Conservation (phyloP, 495 filamentous ascomycete genomes). For the Talaromyces wortmannii region DNA sequence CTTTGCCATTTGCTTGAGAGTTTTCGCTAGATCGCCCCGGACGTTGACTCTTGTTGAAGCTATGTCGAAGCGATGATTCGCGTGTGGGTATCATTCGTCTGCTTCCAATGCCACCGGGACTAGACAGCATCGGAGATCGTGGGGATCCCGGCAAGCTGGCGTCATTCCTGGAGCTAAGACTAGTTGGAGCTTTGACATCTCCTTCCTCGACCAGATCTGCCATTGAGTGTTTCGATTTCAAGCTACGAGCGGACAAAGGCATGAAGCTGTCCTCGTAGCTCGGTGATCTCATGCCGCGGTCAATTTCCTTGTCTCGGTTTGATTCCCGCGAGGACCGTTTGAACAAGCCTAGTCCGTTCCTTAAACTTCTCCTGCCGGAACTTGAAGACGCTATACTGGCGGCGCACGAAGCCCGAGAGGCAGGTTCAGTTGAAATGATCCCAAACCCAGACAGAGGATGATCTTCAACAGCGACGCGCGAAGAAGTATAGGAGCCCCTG, state of each 20-base stretch:
- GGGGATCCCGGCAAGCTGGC: no score
- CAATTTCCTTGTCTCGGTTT: conserved; percentile 23
- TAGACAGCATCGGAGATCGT: background rate
- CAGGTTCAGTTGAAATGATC: conserved; percentile 36
- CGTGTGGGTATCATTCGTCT: conserved; percentile 54
- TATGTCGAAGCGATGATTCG: conserved; percentile 63
- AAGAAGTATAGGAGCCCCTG: conserved; percentile 31
- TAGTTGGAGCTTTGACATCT: conserved; percentile 13
- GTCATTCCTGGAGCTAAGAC: background rate
- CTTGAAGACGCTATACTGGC: conserved; percentile 34
- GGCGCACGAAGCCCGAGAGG: conserved; percentile 27
- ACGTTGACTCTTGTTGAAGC: conserved; percentile 28
- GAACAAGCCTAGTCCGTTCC: conserved; percentile 23
- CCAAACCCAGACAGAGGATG: conserved; percentile 22
- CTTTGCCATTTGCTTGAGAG: conserved; percentile 10
- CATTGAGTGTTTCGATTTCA: conserved; percentile 40
- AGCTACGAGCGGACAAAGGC: conserved; percentile 26
- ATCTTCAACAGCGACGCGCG: conserved; percentile 22
- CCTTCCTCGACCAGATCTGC: conserved; percentile 35
- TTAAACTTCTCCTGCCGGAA: conserved; percentile 32
- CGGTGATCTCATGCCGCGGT: conserved; percentile 27
- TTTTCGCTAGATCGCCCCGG: background rate
- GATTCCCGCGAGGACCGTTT: conserved; percentile 34
- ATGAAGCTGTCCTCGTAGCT: conserved; percentile 31
- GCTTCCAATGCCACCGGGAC: conserved; percentile 38